Conservation (phyloP, 805 yeast genomes). For the Ogataea pilisensis region DNA sequence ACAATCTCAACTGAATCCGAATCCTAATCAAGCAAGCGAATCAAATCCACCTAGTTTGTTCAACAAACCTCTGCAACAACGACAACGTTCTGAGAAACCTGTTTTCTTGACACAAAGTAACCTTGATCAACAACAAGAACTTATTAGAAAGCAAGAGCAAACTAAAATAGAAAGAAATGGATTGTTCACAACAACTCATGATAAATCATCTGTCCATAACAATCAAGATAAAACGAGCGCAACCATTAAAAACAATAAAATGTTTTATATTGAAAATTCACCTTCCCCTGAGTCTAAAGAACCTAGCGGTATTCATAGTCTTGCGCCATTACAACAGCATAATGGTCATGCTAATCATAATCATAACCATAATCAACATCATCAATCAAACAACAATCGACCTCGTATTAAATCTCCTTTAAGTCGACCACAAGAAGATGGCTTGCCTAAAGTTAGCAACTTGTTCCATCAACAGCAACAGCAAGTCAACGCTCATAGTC, state of each 20-base stretch:
- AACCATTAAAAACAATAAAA: constrained; percentile 13
- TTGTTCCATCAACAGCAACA: constrained; percentile 8
- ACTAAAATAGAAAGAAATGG: constrained; percentile 1
- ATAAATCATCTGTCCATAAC: neutral
- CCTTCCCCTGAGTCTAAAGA: constrained; percentile 26
- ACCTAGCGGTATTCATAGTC: no score
- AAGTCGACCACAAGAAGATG: constrained; percentile 5
- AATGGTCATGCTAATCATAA: neutral
- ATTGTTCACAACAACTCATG: neutral
- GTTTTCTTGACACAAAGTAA: constrained; percentile 11
- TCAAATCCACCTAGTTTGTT: neutral
- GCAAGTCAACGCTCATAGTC: neutral
- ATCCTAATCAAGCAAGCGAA: no score
- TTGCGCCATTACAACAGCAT: no score
- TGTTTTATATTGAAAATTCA: constrained; percentile 32
- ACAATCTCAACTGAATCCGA: no score
- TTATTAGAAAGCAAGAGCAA: constrained; percentile 7
- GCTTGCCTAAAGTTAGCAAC: constrained; percentile 10
- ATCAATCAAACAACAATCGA: constrained; percentile 1
- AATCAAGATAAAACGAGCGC: neutral
- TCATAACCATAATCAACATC: neutral
- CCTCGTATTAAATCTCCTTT: constrained; percentile 9
- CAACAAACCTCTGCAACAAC: neutral
- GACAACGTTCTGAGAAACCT: neutral
- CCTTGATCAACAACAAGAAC: constrained; percentile 12